These are phyloP conservation scores for Amborella trichopoda DNA, from an alignment of 164 flowering plant genomes.

Conservation along the genomic window DNA sequence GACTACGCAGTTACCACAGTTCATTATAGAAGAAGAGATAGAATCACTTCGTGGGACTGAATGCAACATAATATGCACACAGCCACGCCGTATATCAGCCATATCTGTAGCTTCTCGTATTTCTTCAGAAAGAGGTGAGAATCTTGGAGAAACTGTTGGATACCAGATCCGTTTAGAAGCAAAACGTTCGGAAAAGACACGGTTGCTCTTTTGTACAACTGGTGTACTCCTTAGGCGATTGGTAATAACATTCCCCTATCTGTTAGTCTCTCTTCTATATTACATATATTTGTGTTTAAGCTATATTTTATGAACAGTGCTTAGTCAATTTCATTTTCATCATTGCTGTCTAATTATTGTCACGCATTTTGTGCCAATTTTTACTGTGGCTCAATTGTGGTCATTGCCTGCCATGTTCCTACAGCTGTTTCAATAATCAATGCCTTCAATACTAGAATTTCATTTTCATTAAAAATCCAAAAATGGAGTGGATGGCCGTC, in stretches of 20 bases:
- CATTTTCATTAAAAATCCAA: no score
- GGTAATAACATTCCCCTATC: conserved; percentile 31
- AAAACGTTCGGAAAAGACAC: conserved; percentile 65
- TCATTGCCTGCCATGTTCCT: no score
- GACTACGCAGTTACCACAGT: conserved; percentile 95
- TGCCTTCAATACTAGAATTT: no score
- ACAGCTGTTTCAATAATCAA: no score
- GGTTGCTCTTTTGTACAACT: conserved; percentile 85
- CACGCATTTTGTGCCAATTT: no score
- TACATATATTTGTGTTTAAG: neutral
- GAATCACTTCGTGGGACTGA: conserved; percentile 63
- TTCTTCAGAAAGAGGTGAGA: conserved; percentile 84
- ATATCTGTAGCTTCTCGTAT: conserved; percentile 88
- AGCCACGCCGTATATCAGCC: conserved; percentile 96
- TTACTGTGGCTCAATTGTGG: no score
- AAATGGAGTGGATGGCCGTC: no score
- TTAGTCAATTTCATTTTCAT: no score
- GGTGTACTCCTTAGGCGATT: conserved; percentile 76
- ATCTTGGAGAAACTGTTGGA: conserved; percentile 86
- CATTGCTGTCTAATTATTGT: no score
- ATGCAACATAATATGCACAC: conserved; percentile 90
- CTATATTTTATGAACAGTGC: no score
- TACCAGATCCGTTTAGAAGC: conserved; percentile 92
- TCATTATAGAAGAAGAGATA: conserved; percentile 80
- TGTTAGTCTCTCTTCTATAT: neutral